Evolutionary conservation across 441 rosid genomes (phyloP).

Genomic region (Populus hybrid): DNA sequence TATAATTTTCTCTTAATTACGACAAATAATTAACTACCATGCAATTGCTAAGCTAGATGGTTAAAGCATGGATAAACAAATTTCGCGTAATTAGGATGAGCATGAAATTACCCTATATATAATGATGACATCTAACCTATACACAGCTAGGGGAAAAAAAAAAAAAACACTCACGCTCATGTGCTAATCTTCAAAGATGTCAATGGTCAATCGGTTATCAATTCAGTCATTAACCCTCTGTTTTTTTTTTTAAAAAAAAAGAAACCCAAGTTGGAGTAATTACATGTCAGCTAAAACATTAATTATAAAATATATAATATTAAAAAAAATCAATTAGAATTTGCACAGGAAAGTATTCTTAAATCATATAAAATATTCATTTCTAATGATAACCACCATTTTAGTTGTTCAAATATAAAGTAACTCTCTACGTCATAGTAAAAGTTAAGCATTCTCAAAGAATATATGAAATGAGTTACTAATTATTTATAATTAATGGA

Average conservation of each 20-base stretch:
- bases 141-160: neutral
- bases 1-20: neutral
- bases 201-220: neutral
- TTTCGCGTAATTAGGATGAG: neutral
- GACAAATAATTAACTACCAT: neutral
- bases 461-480: too few species aligned
- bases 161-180: neutral
- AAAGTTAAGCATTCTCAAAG: too few species aligned
- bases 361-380: neutral
- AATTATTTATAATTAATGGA: too few species aligned
- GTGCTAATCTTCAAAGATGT: neutral
- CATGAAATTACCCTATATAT: neutral
- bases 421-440: neutral
- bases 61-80: neutral
- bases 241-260: too few species aligned
- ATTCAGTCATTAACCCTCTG: too few species aligned
- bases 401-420: neutral
- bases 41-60: neutral
- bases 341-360: neutral
- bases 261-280: too few species aligned
- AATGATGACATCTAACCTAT: neutral
- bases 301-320: too few species aligned
- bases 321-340: neutral
- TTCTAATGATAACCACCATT: neutral
- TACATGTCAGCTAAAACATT: neutral